Evolutionary conservation across 371 early-diverging fungal genomes (phyloP).

Genomic region (Lichtheimia ornata): DNA sequence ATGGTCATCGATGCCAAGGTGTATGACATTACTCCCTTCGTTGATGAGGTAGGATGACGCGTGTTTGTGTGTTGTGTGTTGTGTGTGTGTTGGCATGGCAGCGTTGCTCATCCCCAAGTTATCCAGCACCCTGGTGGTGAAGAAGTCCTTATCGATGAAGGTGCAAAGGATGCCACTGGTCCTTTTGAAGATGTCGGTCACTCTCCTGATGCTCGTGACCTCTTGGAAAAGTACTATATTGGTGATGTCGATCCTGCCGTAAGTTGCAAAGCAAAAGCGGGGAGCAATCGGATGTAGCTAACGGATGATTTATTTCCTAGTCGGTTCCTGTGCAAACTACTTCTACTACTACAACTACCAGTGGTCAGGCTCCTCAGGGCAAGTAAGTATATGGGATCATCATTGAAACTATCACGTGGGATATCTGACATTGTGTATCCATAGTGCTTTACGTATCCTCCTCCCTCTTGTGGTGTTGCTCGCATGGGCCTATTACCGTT

Average conservation of each 20-base stretch:
- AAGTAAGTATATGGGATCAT: slow-evolving; percentile 34
- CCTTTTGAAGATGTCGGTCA: slow-evolving; percentile 97
- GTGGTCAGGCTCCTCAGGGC: slow-evolving; percentile 36
- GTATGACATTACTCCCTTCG: slow-evolving; percentile 81
- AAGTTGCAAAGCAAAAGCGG: slow-evolving; percentile 23
- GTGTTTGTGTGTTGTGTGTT: background rate
- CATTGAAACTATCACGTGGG: background rate
- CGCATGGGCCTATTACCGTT: slow-evolving; percentile 30
- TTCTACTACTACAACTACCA: slow-evolving; percentile 4
- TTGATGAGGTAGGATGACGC: slow-evolving; percentile 58
- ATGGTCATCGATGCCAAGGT: slow-evolving; percentile 81
- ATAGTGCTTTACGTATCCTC: slow-evolving; percentile 42
- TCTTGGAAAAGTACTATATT: slow-evolving; percentile 70
- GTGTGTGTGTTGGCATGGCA: no score
- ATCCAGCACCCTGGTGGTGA: slow-evolving; percentile 85
- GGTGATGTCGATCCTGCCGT: slow-evolving; percentile 73
- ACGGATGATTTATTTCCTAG: slow-evolving; percentile 12
- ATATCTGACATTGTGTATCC: slow-evolving; percentile 4
- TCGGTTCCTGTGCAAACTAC: slow-evolving; percentile 37
- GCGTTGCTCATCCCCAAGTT: background rate
- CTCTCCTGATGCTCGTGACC: slow-evolving; percentile 87
- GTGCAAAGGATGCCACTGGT: slow-evolving; percentile 88
- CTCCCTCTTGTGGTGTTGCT: slow-evolving; percentile 33
- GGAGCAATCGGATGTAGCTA: background rate
- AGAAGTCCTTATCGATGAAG: slow-evolving; percentile 77